Evolutionary conservation across 2,329 filamentous ascomycete species (phyloP).

Genomic region (Hypoxylon sp.): DNA sequence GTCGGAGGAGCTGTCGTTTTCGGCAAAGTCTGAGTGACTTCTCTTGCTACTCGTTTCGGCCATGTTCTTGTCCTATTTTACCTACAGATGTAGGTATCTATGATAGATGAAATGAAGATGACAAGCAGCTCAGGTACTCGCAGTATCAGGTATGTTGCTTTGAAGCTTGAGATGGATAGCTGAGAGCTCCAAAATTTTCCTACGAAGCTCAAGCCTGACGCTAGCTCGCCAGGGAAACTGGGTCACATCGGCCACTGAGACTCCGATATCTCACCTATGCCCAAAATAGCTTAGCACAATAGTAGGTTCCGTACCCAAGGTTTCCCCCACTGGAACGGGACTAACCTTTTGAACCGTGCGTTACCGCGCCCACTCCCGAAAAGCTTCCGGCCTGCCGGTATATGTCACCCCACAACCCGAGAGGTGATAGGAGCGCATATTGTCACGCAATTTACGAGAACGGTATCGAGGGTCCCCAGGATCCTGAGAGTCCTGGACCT

Average conservation of each 20-base stretch:
- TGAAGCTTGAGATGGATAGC: neutral
- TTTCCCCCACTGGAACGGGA: neutral
- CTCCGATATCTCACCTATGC: constrained; percentile 4
- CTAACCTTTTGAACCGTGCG: constrained; percentile 10
- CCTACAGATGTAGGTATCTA: neutral
- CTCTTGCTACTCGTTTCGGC: constrained; percentile 43
- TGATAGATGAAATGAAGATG: neutral
- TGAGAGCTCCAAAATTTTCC: constrained; percentile 7
- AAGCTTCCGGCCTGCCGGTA: constrained; percentile 18
- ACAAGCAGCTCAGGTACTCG: neutral
- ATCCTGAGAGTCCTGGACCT: too few species aligned
- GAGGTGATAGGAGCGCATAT: constrained; percentile 12
- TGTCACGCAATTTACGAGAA: constrained; percentile 22
- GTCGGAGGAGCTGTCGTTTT: constrained; percentile 76
- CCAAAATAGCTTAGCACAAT: neutral
- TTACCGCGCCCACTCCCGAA: constrained; percentile 23
- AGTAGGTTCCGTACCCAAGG: neutral
- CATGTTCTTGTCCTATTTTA: constrained; percentile 30
- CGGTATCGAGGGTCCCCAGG: neutral
- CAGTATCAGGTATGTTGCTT: neutral
- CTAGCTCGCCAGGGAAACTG: constrained; percentile 7
- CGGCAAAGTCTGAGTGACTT: constrained; percentile 43
- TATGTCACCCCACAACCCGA: constrained; percentile 24
- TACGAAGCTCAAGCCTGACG: constrained; percentile 4
- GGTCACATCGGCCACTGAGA: constrained; percentile 9